These are phyloP conservation scores for Oryza rufipogon DNA, from an alignment of 176 grass and related monocot species.

Conservation along the genomic window DNA sequence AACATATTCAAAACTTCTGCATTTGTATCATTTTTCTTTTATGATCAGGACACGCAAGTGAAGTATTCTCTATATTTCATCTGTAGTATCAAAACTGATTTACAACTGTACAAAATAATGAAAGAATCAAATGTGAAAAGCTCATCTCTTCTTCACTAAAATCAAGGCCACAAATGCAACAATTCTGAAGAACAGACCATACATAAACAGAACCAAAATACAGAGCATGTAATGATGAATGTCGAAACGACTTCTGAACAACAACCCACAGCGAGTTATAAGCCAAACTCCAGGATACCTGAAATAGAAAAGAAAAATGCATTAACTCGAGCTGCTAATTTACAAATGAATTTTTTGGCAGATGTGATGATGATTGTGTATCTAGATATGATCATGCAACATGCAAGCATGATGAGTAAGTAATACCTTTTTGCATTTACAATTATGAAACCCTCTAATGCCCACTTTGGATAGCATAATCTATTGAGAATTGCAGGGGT, in stretches of 20 bases:
- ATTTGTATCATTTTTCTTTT: neutral
- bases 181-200: slow-evolving; percentile 81
- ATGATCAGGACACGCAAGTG: neutral
- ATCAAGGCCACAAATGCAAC: slow-evolving; percentile 78
- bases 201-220: slow-evolving; percentile 72
- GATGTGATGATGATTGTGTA: neutral
- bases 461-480: slow-evolving; percentile 86
- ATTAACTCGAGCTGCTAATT: neutral
- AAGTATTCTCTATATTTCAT: neutral
- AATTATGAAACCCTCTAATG: slow-evolving; percentile 81
- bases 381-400: neutral
- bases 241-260: slow-evolving; percentile 51
- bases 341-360: neutral
- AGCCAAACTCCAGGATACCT: slow-evolving; percentile 94
- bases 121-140: slow-evolving; percentile 41
- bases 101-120: slow-evolving; percentile 53
- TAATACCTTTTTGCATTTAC: slow-evolving; percentile 68
- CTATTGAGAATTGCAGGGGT: slow-evolving; percentile 56
- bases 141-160: slow-evolving; percentile 74
- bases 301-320: slow-evolving; percentile 4
- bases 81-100: slow-evolving; percentile 1
- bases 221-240: slow-evolving; percentile 77
- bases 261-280: slow-evolving; percentile 81
- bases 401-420: neutral
- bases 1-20: no score